Conservation (phyloP, 805 yeast genomes). For the Myxozyma monticola region DNA sequence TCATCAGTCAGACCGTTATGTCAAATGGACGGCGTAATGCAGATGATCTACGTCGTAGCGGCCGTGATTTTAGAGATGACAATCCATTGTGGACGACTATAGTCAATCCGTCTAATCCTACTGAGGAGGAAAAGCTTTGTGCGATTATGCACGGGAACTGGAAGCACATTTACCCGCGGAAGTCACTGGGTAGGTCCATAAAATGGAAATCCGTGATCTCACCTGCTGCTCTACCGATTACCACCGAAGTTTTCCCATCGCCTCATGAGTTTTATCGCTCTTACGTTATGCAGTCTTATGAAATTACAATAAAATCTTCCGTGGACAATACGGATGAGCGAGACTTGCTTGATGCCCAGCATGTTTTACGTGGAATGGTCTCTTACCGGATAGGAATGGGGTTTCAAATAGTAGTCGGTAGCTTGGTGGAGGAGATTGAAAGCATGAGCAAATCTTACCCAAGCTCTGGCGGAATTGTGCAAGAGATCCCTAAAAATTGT, state of each 20-base stretch:
- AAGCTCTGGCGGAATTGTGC: conserved; percentile 48
- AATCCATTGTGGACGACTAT: conserved; percentile 61
- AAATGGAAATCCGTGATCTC: conserved; percentile 93
- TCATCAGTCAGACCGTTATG: not conserved
- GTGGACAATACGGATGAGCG: conserved; percentile 36
- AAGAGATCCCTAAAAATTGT: conserved; percentile 55
- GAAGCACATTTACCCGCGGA: conserved; percentile 85
- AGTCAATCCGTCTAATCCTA: conserved; percentile 73
- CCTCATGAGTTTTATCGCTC: conserved; percentile 65
- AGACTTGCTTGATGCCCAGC: conserved; percentile 46
- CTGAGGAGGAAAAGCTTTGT: conserved; percentile 54
- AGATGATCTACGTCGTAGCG: conserved; percentile 14
- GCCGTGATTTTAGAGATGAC: conserved; percentile 16
- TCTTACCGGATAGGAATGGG: conserved; percentile 80
- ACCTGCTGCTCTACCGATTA: conserved; percentile 88
- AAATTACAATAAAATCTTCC: conserved; percentile 62
- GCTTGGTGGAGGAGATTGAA: conserved; percentile 65
- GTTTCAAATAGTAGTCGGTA: conserved; percentile 84
- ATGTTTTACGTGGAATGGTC: conserved; percentile 81
- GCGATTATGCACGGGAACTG: conserved; percentile 76
- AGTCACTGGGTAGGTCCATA: conserved; percentile 52
- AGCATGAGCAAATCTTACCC: conserved; percentile 48
- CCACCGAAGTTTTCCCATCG: conserved; percentile 76
- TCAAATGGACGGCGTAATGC: conserved; percentile 4
- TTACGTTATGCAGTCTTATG: conserved; percentile 81